phyloP scores from a whole-genome alignment of 768 basidiomycete genomes.

The Termitomyces sp. region DNA sequence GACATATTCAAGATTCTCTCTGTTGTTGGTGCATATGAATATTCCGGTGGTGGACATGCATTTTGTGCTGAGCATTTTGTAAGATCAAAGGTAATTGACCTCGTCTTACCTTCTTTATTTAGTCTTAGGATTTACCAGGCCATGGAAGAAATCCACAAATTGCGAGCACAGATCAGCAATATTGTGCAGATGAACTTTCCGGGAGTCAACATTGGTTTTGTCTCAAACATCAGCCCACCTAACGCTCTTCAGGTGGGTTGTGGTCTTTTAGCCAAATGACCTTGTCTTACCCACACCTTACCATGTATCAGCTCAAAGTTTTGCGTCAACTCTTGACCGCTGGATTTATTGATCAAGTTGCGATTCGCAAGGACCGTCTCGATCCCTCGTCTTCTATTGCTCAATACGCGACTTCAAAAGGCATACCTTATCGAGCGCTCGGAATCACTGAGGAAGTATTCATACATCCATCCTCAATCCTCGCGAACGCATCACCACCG shows the following conservation, averaged over 20 bases:
- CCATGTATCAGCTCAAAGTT: slow-evolving; percentile 69
- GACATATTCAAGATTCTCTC: slow-evolving; percentile 87
- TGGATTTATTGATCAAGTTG: slow-evolving; percentile 93
- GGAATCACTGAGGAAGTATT: slow-evolving; percentile 84
- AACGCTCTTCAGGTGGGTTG: slow-evolving; percentile 62
- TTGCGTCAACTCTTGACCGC: slow-evolving; percentile 84
- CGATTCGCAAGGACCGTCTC: slow-evolving; percentile 81
- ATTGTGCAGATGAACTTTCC: slow-evolving; percentile 82
- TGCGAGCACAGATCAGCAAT: slow-evolving; percentile 80
- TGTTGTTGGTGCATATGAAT: slow-evolving; percentile 96
- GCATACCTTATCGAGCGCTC: slow-evolving; percentile 77
- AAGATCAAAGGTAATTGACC: slow-evolving; percentile 63
- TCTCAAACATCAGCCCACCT: slow-evolving; percentile 69
- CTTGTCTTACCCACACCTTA: slow-evolving; percentile 4
- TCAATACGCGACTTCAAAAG: slow-evolving; percentile 70
- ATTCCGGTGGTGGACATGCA: slow-evolving; percentile 68
- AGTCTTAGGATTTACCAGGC: slow-evolving; percentile 45
- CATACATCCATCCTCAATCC: slow-evolving; percentile 85
- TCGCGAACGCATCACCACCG: slow-evolving; percentile 66
- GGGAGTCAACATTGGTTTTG: slow-evolving; percentile 51
- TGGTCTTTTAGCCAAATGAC: not conserved
- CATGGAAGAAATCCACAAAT: slow-evolving; percentile 98
- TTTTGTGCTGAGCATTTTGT: slow-evolving; percentile 93
- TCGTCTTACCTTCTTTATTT: not conserved
- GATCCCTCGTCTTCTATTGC: slow-evolving; percentile 53